phyloP scores from a whole-genome alignment of 139 green algal species.

The Chlorella sp. region DNA sequence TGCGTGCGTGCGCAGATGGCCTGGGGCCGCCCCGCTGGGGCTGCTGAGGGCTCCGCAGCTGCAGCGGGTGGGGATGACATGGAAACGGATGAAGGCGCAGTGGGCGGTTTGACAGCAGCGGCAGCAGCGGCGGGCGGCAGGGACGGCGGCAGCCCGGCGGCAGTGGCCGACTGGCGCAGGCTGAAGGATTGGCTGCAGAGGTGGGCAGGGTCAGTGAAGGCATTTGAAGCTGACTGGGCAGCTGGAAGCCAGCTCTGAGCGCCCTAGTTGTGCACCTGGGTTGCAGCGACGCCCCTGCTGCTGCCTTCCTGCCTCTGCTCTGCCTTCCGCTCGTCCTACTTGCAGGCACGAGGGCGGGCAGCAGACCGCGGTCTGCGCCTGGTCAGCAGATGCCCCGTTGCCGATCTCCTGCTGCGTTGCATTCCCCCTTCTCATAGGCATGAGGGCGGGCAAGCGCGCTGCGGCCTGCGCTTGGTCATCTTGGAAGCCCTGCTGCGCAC shows the following conservation, averaged over 20 bases:
- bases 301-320: neutral
- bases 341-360: neutral
- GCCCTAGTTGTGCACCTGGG: too few relatives aligned
- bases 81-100: constrained; percentile 10
- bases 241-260: too few relatives aligned
- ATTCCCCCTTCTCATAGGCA: neutral
- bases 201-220: neutral
- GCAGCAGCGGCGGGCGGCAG: neutral
- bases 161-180: constrained; percentile 10
- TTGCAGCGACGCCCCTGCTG: too few relatives aligned
- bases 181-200: constrained; percentile 20
- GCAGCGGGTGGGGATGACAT: constrained; percentile 10
- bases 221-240: too few relatives aligned
- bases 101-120: neutral
- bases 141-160: neutral
- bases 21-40: neutral
- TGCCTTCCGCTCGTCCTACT: too few relatives aligned
- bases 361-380: too few relatives aligned
- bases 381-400: too few relatives aligned
- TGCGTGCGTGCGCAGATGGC: constrained; percentile 32
- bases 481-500: constrained; percentile 38
- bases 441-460: constrained; percentile 9
- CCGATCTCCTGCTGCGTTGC: neutral
- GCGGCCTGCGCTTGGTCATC: constrained; percentile 38
- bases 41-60: neutral